Percentiles rank a stretch among this genome's conserved stretches.
phyloP scores from a whole-genome alignment of 345 rosid species.

The Rhodomyrtus tomentosa region DNA sequence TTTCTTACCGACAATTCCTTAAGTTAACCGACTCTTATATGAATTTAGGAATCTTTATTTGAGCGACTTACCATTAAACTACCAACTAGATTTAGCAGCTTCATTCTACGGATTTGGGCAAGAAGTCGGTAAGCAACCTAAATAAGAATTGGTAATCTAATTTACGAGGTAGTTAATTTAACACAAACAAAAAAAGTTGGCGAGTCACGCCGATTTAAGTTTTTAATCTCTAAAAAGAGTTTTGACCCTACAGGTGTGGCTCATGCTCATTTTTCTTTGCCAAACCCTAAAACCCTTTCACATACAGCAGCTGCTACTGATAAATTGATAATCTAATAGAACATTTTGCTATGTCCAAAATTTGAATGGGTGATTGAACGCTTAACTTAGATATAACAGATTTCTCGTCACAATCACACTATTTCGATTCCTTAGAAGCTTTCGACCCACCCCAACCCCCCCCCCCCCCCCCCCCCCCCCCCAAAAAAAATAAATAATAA shows the following conservation, averaged over 20 bases:
- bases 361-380: not conserved
- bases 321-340: not conserved
- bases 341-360: not conserved
- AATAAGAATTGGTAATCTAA: not conserved
- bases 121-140: not conserved
- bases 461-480: too few relatives aligned
- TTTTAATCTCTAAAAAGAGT: not conserved
- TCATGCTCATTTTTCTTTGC: not conserved
- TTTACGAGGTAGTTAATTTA: too few relatives aligned
- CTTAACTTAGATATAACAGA: not conserved
- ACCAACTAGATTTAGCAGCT: not conserved
- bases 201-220: not conserved
- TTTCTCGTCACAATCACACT: not conserved
- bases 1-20: not conserved
- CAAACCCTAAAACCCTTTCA: not conserved
- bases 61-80: not conserved
- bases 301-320: too few relatives aligned
- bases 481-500: too few relatives aligned
- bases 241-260: not conserved
- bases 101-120: not conserved
- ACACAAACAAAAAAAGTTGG: rapidly evolving
- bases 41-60: not conserved
- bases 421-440: not conserved
- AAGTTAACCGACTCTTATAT: not conserved
- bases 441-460: too few relatives aligned